These are phyloP conservation scores for Tilletia walkeri DNA, from an alignment of 1,284 basidiomycete genomes.

Conservation along the genomic window DNA sequence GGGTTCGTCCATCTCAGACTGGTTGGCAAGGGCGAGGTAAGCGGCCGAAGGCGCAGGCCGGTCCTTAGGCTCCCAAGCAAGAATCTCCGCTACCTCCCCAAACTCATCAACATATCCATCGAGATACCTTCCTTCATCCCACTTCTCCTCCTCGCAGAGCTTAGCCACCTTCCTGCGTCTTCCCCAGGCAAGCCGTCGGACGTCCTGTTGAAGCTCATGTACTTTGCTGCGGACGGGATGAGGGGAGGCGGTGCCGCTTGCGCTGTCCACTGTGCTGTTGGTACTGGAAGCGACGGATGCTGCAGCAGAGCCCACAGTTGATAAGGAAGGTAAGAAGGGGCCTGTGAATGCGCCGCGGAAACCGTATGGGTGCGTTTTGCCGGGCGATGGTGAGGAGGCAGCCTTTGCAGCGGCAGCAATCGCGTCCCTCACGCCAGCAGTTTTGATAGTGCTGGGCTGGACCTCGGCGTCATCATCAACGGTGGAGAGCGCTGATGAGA, in stretches of 20 bases:
- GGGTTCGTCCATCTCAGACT: background rate
- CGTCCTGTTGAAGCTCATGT: conserved; percentile 13
- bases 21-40: background rate
- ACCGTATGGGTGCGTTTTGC: background rate
- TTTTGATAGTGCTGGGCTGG: background rate
- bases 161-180: conserved; percentile 18
- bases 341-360: conserved; percentile 10
- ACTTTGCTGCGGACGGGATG: background rate
- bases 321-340: background rate
- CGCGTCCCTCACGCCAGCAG: background rate
- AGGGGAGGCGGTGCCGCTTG: background rate
- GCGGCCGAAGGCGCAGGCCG: conserved; percentile 5
- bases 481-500: background rate
- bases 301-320: background rate
- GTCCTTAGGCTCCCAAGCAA: background rate
- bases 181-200: background rate
- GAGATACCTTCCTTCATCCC: conserved; percentile 30
- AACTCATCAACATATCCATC: conserved; percentile 26
- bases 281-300: background rate
- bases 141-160: conserved; percentile 25
- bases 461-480: background rate
- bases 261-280: background rate
- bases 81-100: conserved; percentile 13
- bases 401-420: background rate
- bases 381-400: background rate